phyloP scores from a whole-genome alignment of 2,329 filamentous ascomycete genomes.

The Grosmannia huntii region DNA sequence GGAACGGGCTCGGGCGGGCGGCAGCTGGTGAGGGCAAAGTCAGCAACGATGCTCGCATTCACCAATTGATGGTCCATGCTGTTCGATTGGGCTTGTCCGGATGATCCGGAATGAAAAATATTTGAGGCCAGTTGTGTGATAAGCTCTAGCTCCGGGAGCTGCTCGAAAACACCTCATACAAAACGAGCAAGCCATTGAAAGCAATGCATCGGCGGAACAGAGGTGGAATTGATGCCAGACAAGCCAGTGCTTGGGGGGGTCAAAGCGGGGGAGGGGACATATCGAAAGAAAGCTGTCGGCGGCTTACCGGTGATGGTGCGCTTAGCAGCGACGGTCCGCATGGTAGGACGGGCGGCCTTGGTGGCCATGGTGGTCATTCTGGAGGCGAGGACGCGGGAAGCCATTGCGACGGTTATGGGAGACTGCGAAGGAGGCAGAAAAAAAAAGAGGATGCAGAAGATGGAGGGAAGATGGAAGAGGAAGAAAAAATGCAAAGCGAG shows the following conservation, averaged over 20 bases:
- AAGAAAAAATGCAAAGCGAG: slow-evolving; percentile 4
- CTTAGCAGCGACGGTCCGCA: slow-evolving; percentile 57
- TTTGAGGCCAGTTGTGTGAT: background rate
- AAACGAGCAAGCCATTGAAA: background rate
- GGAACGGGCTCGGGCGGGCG: slow-evolving; percentile 49
- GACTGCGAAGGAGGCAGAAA: slow-evolving; percentile 26
- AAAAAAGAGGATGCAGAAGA: slow-evolving; percentile 14
- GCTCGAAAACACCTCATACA: slow-evolving; percentile 4
- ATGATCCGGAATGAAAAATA: background rate
- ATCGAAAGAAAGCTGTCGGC: background rate
- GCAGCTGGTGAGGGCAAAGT: slow-evolving; percentile 28
- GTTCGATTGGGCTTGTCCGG: background rate
- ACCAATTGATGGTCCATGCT: background rate
- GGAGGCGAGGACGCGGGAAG: slow-evolving; percentile 65
- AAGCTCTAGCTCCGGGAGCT: background rate
- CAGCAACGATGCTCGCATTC: slow-evolving; percentile 6
- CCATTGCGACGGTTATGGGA: slow-evolving; percentile 57
- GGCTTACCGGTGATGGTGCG: slow-evolving; percentile 63
- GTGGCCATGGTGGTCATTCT: slow-evolving; percentile 65
- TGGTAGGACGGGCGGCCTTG: slow-evolving; percentile 67
- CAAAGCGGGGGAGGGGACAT: background rate
- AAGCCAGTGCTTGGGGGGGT: background rate
- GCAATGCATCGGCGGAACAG: background rate
- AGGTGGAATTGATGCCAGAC: background rate
- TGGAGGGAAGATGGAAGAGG: slow-evolving; percentile 7